phyloP scores from a whole-genome alignment of 805 yeast genomes.

The Metschnikowia gelsemii region DNA sequence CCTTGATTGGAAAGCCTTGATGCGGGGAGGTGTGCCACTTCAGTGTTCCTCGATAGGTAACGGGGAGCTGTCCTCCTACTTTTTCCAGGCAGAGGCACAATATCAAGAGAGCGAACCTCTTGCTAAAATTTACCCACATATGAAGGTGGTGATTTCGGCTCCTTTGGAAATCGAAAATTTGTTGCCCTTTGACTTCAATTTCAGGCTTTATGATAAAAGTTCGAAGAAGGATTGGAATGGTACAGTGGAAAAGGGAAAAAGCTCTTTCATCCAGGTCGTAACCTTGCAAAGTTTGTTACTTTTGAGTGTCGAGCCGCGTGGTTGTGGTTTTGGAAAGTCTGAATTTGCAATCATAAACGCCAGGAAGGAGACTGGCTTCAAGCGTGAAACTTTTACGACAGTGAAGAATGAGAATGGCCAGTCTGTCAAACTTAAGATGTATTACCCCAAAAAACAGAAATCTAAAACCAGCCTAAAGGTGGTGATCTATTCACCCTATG shows the following conservation, averaged over 20 bases:
- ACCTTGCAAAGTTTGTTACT: constrained; percentile 68
- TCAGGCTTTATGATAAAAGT: constrained; percentile 74
- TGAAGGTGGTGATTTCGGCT: constrained; percentile 73
- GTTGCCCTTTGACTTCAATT: constrained; percentile 76
- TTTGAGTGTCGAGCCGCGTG: constrained; percentile 64
- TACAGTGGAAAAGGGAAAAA: constrained; percentile 58
- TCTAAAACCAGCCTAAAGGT: constrained; percentile 62
- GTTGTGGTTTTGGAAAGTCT: constrained; percentile 59
- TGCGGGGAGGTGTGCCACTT: constrained; percentile 50
- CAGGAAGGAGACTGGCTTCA: constrained; percentile 52
- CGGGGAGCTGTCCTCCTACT: constrained; percentile 49
- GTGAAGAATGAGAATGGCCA: constrained; percentile 67
- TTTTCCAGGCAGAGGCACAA: constrained; percentile 70
- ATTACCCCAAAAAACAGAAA: constrained; percentile 53
- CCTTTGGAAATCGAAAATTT: constrained; percentile 85
- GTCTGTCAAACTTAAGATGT: constrained; percentile 57
- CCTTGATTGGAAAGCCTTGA: constrained; percentile 64
- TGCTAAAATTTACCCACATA: constrained; percentile 76
- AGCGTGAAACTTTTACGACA: constrained; percentile 51
- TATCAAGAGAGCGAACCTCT: constrained; percentile 68
- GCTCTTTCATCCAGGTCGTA: constrained; percentile 77
- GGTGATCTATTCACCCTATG: constrained; percentile 79
- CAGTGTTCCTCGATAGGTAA: constrained; percentile 52
- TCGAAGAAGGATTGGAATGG: constrained; percentile 67
- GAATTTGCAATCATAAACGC: constrained; percentile 75